Conservation (phyloP, 441 rosid genomes). For the Jatropha multifida region DNA sequence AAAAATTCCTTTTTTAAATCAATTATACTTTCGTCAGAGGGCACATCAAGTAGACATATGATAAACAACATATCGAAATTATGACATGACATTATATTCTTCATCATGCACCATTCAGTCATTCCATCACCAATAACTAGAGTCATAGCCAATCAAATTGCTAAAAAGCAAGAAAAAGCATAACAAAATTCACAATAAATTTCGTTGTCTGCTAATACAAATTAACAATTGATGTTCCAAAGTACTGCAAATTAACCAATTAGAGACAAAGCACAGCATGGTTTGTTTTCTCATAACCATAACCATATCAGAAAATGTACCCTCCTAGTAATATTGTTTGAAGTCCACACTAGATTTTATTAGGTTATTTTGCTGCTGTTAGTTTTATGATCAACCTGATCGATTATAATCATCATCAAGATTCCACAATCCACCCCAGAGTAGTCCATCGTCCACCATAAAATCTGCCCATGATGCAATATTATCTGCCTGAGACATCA, state of each 20-base stretch:
- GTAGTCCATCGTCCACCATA: conserved; percentile 35
- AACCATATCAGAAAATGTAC: conserved; percentile 18
- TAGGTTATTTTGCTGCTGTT: conserved; percentile 33
- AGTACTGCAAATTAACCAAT: not conserved
- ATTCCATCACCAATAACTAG: too few species aligned
- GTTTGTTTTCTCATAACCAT: not conserved
- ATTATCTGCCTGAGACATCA: conserved; percentile 20
- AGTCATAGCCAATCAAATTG: too few species aligned
- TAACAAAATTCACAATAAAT: not conserved
- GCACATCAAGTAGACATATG: too few species aligned
- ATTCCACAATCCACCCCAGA: conserved; percentile 61
- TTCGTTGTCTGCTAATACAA: not conserved
- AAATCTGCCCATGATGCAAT: conserved; percentile 31
- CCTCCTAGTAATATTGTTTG: conserved; percentile 26
- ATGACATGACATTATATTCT: too few species aligned
- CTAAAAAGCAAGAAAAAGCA: not conserved
- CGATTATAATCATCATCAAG: conserved; percentile 29
- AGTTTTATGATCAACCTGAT: conserved; percentile 5
- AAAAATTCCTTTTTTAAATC: too few species aligned
- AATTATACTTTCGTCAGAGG: too few species aligned
- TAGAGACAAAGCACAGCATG: too few species aligned
- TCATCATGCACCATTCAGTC: too few species aligned
- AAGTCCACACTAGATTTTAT: conserved; percentile 27
- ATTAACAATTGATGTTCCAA: conserved; percentile 4
- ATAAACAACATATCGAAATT: too few species aligned